Conservation (phyloP, 2,329 filamentous ascomycete genomes). For the Xylaria polymorpha region DNA sequence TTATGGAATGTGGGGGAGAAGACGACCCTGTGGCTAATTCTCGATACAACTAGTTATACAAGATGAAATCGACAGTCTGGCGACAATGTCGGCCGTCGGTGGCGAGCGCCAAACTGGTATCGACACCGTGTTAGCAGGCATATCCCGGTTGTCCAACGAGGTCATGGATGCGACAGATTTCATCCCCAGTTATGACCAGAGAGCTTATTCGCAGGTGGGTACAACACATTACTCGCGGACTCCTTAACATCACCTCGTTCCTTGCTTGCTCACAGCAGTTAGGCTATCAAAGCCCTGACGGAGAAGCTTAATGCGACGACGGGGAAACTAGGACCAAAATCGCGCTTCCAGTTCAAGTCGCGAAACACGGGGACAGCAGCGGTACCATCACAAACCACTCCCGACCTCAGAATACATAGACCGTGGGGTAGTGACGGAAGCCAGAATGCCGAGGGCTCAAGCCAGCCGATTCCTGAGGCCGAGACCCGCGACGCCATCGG, state of each 20-base stretch:
- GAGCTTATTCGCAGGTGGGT: conserved; percentile 81
- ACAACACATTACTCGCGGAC: not conserved
- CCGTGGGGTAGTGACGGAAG: conserved; percentile 40
- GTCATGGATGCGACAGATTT: conserved; percentile 85
- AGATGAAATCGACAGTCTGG: conserved; percentile 77
- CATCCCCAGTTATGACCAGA: conserved; percentile 89
- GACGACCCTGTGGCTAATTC: conserved; percentile 22
- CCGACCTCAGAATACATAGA: conserved; percentile 47
- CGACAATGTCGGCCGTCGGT: conserved; percentile 69
- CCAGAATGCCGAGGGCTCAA: conserved; percentile 34
- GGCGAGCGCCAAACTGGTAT: conserved; percentile 84
- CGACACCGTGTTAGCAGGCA: conserved; percentile 82
- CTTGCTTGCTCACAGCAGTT: conserved; percentile 27
- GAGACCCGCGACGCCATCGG: conserved; percentile 54
- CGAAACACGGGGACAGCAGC: conserved; percentile 65
- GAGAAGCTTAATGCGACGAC: conserved; percentile 80
- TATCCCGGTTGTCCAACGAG: conserved; percentile 83
- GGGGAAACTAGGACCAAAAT: conserved; percentile 75
- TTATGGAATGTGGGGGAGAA: not conserved
- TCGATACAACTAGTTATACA: conserved; percentile 70
- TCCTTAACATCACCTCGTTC: not conserved
- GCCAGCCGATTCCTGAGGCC: conserved; percentile 19
- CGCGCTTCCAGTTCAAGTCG: conserved; percentile 85
- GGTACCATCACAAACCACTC: conserved; percentile 55
- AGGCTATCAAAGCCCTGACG: conserved; percentile 83